These are phyloP conservation scores for Scorias spongiosa DNA, from an alignment of 2,329 filamentous ascomycete species.

Conservation along the genomic window DNA sequence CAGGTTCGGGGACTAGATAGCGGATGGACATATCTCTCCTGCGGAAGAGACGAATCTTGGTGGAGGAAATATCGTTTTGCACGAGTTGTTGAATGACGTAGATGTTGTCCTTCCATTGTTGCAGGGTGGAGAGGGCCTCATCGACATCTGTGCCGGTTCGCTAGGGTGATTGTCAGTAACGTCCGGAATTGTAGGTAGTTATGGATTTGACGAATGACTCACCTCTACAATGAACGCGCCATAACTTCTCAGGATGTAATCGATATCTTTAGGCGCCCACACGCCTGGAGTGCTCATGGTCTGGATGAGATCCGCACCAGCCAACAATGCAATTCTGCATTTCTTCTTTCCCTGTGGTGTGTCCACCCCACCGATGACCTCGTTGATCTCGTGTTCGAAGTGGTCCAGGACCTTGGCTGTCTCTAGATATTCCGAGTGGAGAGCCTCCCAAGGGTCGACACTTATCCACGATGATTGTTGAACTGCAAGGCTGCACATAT, in stretches of 20 bases:
- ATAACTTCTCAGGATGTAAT: conserved; percentile 73
- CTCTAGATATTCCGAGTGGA: conserved; percentile 69
- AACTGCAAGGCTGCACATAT: conserved; percentile 76
- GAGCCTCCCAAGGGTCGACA: conserved; percentile 79
- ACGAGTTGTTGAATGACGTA: conserved; percentile 81
- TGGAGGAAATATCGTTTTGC: conserved; percentile 69
- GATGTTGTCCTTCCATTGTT: conserved; percentile 73
- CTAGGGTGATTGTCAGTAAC: conserved; percentile 50
- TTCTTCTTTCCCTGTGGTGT: conserved; percentile 51
- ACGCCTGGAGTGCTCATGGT: conserved; percentile 42
- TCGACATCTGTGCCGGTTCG: conserved; percentile 78
- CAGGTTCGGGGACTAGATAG: conserved; percentile 57
- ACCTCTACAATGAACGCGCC: conserved; percentile 61
- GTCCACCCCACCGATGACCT: conserved; percentile 57
- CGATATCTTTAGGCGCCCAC: conserved; percentile 72
- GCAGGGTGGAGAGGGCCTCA: conserved; percentile 66
- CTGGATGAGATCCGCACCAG: conserved; percentile 44
- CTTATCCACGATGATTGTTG: conserved; percentile 66
- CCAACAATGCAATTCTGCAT: conserved; percentile 65
- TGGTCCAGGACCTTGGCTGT: conserved; percentile 84
- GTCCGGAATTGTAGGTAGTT: conserved; percentile 31
- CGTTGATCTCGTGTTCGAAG: conserved; percentile 81
- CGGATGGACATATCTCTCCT: conserved; percentile 69
- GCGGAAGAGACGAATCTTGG: conserved; percentile 67
- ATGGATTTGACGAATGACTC: conserved; percentile 3